phyloP scores from a whole-genome alignment of 2,329 filamentous ascomycete species.

The Mariannaea sp. region DNA sequence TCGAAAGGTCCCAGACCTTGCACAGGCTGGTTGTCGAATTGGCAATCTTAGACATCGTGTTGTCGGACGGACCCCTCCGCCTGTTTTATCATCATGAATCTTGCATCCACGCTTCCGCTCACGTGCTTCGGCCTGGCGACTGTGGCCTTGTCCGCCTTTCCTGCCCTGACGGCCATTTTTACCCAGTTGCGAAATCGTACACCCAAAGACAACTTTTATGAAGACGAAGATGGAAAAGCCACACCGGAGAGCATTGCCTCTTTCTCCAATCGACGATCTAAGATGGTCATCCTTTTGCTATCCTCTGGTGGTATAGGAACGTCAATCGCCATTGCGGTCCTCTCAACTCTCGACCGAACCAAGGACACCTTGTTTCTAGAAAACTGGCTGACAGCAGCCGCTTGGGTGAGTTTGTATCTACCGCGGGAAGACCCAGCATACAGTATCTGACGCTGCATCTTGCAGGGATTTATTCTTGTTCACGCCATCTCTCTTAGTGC shows the following conservation, averaged over 20 bases:
- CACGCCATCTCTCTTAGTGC: conserved; percentile 57
- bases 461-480: conserved; percentile 55
- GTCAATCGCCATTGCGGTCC: conserved; percentile 61
- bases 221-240: conserved; percentile 72
- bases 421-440: conserved; percentile 4
- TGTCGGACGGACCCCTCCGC: not conserved
- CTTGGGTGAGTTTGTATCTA: conserved; percentile 61
- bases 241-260: conserved; percentile 64
- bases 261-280: conserved; percentile 66
- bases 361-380: conserved; percentile 52
- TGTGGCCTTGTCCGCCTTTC: conserved; percentile 44
- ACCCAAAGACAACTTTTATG: conserved; percentile 58
- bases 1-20: not conserved
- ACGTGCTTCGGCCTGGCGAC: conserved; percentile 43
- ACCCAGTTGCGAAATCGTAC: conserved; percentile 43
- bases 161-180: conserved; percentile 43
- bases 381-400: conserved; percentile 63
- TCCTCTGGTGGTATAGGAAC: conserved; percentile 57
- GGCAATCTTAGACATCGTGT: not conserved
- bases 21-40: not conserved
- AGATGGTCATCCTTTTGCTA: conserved; percentile 58
- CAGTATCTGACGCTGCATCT: not conserved
- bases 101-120: conserved; percentile 32
- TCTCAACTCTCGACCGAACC: conserved; percentile 49
- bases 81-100: conserved; percentile 22